These are phyloP conservation scores for Aureobasidium sp. DNA, from an alignment of 2,329 filamentous ascomycete genomes.

Conservation along the genomic window DNA sequence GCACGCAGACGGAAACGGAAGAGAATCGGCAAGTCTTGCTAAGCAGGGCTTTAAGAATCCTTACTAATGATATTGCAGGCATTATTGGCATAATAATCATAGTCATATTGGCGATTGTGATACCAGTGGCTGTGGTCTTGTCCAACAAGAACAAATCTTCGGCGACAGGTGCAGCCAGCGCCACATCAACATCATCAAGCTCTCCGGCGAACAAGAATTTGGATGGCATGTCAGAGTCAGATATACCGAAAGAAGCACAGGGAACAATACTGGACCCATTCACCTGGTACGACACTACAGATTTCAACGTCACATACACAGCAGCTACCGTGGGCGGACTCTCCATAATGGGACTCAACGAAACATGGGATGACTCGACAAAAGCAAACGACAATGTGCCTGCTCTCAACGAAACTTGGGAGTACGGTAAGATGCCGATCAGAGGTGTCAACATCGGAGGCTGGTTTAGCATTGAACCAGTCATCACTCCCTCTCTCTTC, in stretches of 20 bases:
- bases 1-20: slow-evolving; percentile 40
- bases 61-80: slow-evolving; percentile 15
- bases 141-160: slow-evolving; percentile 31
- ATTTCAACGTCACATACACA: slow-evolving; percentile 94
- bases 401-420: slow-evolving; percentile 65
- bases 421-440: slow-evolving; percentile 70
- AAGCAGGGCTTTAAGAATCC: background rate
- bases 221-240: slow-evolving; percentile 33
- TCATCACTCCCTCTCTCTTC: slow-evolving; percentile 92
- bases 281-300: slow-evolving; percentile 79
- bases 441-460: slow-evolving; percentile 89
- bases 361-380: slow-evolving; percentile 75
- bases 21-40: slow-evolving; percentile 47
- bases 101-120: slow-evolving; percentile 37
- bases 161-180: slow-evolving; percentile 12
- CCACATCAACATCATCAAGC: slow-evolving; percentile 16
- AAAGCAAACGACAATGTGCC: slow-evolving; percentile 73
- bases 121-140: slow-evolving; percentile 38
- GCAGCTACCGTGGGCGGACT: slow-evolving; percentile 73
- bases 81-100: slow-evolving; percentile 29
- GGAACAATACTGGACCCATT: slow-evolving; percentile 81
- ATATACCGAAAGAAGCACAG: slow-evolving; percentile 50
- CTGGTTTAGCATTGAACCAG: slow-evolving; percentile 89
- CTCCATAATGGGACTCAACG: slow-evolving; percentile 83
- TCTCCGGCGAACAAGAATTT: slow-evolving; percentile 38